Evolutionary conservation across 2,329 filamentous ascomycete species (phyloP), one percentile per base, ranked within the genome.

Genomic region (Samsoniella hepiali): DNA sequence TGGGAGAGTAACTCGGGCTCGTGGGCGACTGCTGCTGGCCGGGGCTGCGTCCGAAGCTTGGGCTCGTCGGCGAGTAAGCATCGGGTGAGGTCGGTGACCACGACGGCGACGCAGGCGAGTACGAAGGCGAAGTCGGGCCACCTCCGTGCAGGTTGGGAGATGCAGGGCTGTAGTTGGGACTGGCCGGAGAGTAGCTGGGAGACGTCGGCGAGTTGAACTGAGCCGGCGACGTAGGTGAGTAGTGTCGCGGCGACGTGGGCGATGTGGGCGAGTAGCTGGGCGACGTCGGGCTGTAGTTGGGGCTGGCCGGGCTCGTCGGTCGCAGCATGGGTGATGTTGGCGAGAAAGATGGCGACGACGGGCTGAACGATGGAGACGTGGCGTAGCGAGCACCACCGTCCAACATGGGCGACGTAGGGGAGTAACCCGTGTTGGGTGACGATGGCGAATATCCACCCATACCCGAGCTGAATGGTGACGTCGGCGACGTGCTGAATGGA

Each of bases 61-160:
- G 86, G 69, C 85, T 88, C 50, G 85, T 88, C 5, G 86, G 85
- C 56, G 85, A 88, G 76, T 88, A 88, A 2, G 81, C 79, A 65
- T 82, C 80, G 13, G 84, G 84, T 47, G 90, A 93, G 7, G 89
- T 91, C 3, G 91, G 90, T 63, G 90, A 93, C 79, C 91, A 93
- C 31, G 83, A 85, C n/a, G 89, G 90, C 57, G 89, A 91, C 3
- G 87, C 87, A 54, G 89, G 89, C 38, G 83, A 86, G 75, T 89
- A 90, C 4, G 81, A 82, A n/a, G 82, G 85, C 66, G 86, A 83
- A 38, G 84, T 81, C 11, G 81, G 74, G 5, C 74, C 75, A 38
- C 68, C 69, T 57, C 67, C 76, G 71, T 74, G 80, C 69, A 83
- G 76, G 72, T 81, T 85, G 68, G 81, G 88, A 58, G 84, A 88